Conservation (phyloP, 2,329 filamentous ascomycete species). For the Claviceps sp. region DNA sequence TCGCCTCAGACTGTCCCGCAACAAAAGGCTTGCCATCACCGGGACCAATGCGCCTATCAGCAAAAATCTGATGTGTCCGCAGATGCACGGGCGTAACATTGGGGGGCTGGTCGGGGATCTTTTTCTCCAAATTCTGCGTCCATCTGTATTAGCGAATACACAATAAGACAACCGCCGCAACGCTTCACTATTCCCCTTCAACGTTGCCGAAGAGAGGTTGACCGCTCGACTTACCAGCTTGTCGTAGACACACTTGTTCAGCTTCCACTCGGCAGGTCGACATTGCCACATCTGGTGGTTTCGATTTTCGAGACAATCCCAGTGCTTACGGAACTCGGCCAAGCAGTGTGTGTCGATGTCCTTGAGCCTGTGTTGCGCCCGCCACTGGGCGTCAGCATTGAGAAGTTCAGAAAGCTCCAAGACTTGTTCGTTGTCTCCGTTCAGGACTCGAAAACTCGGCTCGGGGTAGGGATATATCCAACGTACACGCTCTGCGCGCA, state of each 20-base stretch:
- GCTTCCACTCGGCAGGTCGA: conserved; percentile 69
- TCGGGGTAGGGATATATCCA: not conserved
- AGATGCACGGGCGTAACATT: conserved; percentile 62
- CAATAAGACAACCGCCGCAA: no score
- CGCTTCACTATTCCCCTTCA: no score
- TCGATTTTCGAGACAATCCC: conserved; percentile 90
- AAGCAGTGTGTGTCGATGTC: conserved; percentile 95
- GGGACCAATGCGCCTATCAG: conserved; percentile 34
- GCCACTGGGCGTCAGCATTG: conserved; percentile 3
- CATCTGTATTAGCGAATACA: not conserved
- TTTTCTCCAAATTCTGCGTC: conserved; percentile 66
- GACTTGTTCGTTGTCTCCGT: not conserved
- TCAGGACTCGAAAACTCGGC: not conserved
- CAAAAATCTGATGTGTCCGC: conserved; percentile 49
- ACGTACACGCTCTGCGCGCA: conserved; percentile 94
- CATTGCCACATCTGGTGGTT: conserved; percentile 98
- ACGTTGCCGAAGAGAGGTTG: not conserved
- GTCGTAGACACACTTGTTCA: conserved; percentile 93
- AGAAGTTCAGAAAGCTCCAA: not conserved
- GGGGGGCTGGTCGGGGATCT: conserved; percentile 59
- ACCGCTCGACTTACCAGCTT: conserved; percentile 59
- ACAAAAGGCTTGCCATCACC: conserved; percentile 30
- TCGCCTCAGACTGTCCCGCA: conserved; percentile 20
- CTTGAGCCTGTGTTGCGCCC: conserved; percentile 48
- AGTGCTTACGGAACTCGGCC: conserved; percentile 81